Conservation (phyloP, 495 filamentous ascomycete species). For the Sordaria brevicollis region DNA sequence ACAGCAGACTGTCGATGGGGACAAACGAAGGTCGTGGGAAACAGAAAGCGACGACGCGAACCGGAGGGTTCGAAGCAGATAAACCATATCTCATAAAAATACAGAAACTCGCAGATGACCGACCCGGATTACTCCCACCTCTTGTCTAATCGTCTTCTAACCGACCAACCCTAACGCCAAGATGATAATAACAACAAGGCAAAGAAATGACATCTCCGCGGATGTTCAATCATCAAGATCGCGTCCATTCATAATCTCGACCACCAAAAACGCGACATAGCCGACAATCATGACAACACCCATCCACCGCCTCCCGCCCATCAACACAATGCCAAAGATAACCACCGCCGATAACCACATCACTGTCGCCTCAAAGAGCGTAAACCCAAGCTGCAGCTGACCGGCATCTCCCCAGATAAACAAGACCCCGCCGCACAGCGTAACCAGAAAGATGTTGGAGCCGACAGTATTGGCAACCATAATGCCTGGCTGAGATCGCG, state of each 20-base stretch:
- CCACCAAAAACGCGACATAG: conserved; percentile 30
- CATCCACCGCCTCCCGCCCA: conserved; percentile 25
- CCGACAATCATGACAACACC: conserved; percentile 25
- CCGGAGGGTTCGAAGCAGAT: no score
- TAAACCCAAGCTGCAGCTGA: conserved; percentile 10
- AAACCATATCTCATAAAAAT: not conserved
- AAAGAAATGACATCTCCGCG: not conserved
- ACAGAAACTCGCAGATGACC: not conserved
- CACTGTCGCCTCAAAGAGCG: conserved; percentile 25
- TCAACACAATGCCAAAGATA: conserved; percentile 20
- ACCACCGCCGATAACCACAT: conserved; percentile 25
- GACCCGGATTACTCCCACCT: not conserved
- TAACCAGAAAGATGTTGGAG: conserved; percentile 46
- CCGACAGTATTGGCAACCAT: conserved; percentile 45
- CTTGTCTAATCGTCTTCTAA: not conserved
- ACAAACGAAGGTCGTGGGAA: no score
- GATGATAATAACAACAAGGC: not conserved
- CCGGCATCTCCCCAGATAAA: conserved; percentile 19
- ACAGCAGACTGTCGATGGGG: not conserved
- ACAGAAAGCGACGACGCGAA: no score
- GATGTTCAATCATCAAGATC: conserved; percentile 5
- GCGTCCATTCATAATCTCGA: conserved; percentile 25
- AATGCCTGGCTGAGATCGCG: conserved; percentile 36
- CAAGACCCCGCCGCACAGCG: conserved; percentile 38
- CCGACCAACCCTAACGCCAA: not conserved